Conservation (phyloP, 164 flowering plant genomes). For the Santalum album region DNA sequence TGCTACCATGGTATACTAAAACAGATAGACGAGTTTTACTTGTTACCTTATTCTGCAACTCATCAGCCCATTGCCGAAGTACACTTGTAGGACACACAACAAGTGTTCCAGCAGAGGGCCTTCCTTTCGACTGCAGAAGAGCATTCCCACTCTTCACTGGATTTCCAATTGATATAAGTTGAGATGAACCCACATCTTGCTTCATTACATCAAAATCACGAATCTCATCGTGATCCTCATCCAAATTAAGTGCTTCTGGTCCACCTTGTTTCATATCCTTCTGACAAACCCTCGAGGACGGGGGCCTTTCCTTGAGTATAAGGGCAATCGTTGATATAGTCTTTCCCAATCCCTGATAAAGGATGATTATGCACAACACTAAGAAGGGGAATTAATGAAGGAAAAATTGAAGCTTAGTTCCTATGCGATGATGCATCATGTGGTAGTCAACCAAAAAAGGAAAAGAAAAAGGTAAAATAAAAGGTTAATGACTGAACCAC, state of each 20-base stretch:
- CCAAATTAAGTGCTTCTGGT: constrained; percentile 55
- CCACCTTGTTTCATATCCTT: constrained; percentile 17
- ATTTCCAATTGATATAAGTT: constrained; percentile 8
- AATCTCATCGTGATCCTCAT: constrained; percentile 53
- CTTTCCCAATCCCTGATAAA: constrained; percentile 79
- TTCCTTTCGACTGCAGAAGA: constrained; percentile 32
- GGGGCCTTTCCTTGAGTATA: constrained; percentile 77
- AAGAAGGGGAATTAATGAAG: not conserved
- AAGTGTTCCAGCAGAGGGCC: constrained; percentile 90
- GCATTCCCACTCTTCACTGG: constrained; percentile 9
- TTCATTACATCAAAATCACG: constrained; percentile 16
- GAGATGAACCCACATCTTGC: constrained; percentile 14
- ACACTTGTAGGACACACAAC: constrained; percentile 97
- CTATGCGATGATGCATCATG: not conserved
- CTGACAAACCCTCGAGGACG: constrained; percentile 24
- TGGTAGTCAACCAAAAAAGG: no score
- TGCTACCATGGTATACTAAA: constrained; percentile 73
- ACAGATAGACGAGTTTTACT: constrained; percentile 68
- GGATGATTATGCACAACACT: no score
- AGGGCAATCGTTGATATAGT: constrained; percentile 89
- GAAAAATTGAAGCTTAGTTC: not conserved
- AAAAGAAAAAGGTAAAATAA: no score
- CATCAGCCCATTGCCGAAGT: constrained; percentile 90
- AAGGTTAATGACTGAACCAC: no score
- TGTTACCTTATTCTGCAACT: constrained; percentile 68